Base-by-base conservation (phyloP, 2,329 filamentous ascomycete genomes). In the Colletotrichum neosansevieriae region DNA sequence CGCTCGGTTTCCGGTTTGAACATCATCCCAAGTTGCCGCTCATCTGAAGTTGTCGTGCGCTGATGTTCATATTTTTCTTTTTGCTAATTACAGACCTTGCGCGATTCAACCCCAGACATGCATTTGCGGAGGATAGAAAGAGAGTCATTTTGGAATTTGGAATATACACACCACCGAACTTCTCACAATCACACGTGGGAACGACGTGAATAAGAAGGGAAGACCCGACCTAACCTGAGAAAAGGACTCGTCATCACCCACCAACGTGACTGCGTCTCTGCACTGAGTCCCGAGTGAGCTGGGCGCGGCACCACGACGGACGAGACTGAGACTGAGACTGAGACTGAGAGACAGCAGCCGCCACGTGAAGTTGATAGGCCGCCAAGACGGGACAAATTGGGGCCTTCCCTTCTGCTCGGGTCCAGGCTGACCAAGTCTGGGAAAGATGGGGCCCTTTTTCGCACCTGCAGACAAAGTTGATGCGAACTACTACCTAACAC, bases 341-440 rank as follows among this genome's bases (percentile, higher is more conserved):
- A 24, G 24, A 24, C 21, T 38, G 21, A 47, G 54, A 53, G 17
- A 19, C 38, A 34, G 47, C 19, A 17, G 50, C 17, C 19, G 58
- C 38, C 53, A 64, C 53, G 49, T 59, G 65, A 56, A 59, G 17
- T 17, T 19, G 47, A 42, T 47, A 13, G 53, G 51, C 54, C 45
- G 65, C 65, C 60, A 65, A 68, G 64, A 63, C 64, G 58, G 64
- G 64, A 67, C 36, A 21, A 24, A 21, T 42, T 57, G 64, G 58
- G 51, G 34, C 44, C 19, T 63, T 45, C 47, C 64, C 51, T 4
- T 50, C 44, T 63, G 17, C 21, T 45, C 44, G 58, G 64, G 64
- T 63, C 58, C 36, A 38, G 24, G 24, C 24, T 21, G 21, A 21
- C 3, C 21, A 21, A 21, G 21, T 21, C 2, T 21, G 4, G 21